Conservation (phyloP, 1,284 basidiomycete species). For the Golubevia pallescens region DNA sequence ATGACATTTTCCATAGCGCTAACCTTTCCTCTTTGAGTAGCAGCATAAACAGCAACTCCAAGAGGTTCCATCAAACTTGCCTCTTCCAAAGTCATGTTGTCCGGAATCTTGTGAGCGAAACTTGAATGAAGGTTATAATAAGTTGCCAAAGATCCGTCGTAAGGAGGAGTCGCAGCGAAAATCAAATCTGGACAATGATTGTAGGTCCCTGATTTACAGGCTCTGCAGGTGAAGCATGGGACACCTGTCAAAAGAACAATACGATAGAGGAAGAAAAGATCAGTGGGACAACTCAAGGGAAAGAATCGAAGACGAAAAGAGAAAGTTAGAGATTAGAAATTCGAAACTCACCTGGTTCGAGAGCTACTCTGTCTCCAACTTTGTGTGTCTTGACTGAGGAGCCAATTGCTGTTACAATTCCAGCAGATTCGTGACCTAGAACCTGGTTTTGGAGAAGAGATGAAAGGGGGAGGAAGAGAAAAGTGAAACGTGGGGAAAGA, state of each 20-base stretch:
- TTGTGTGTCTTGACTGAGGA: constrained; percentile 75
- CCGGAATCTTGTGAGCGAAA: constrained; percentile 63
- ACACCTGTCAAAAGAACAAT: too few species aligned
- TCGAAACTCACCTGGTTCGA: constrained; percentile 86
- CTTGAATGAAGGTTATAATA: constrained; percentile 66
- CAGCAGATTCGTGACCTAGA: constrained; percentile 71
- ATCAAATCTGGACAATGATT: constrained; percentile 78
- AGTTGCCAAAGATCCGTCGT: constrained; percentile 82
- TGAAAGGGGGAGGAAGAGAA: too few species aligned
- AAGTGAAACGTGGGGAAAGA: too few species aligned
- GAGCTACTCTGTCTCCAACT: constrained; percentile 82
- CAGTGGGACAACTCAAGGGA: too few species aligned
- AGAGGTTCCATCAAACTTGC: constrained; percentile 84
- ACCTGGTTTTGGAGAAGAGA: constrained; percentile 60
- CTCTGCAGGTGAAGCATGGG: constrained; percentile 74
- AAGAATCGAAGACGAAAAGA: too few species aligned
- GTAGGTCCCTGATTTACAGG: constrained; percentile 34
- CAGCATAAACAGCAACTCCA: constrained; percentile 86
- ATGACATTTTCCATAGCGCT: constrained; percentile 65
- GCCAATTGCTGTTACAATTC: constrained; percentile 72
- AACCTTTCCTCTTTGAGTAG: constrained; percentile 78
- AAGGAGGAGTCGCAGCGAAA: constrained; percentile 87
- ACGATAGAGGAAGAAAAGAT: too few species aligned
- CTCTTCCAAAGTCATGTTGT: constrained; percentile 66
- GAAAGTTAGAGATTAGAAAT: too few species aligned